These are phyloP conservation scores for Camelina laxa DNA, from an alignment of 345 rosid species.

Conservation along the genomic window DNA sequence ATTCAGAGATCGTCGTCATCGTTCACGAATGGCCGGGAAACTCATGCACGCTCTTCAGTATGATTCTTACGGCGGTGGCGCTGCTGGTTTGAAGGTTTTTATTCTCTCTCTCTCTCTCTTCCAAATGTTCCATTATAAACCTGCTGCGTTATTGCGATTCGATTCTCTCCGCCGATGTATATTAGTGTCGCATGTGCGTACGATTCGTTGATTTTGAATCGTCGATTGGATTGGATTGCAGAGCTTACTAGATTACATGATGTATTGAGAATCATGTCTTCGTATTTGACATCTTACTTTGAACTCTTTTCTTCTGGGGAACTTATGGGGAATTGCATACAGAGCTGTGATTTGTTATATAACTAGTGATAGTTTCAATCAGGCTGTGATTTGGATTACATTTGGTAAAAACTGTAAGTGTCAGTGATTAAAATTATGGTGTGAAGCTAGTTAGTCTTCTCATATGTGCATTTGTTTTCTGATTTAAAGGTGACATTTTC, in stretches of 20 bases:
- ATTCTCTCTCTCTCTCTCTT: not conserved
- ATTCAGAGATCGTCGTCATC: not conserved
- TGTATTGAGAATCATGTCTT: not conserved
- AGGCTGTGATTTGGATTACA: not conserved
- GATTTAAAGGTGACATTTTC: not conserved
- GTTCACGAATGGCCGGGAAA: constrained; percentile 46
- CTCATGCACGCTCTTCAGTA: constrained; percentile 58
- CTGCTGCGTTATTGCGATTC: not conserved
- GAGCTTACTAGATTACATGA: not conserved
- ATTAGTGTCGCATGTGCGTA: too few species aligned
- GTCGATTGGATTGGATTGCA: not conserved
- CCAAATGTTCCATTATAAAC: not conserved
- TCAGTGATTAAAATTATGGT: not conserved
- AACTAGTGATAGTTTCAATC: not conserved
- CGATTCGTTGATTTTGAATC: not conserved
- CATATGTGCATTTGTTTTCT: not conserved
- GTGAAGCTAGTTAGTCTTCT: not conserved
- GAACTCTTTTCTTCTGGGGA: not conserved
- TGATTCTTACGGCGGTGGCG: constrained; percentile 54
- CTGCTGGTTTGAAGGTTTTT: constrained; percentile 48
- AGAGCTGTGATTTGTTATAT: not conserved
- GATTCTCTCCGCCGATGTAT: not conserved
- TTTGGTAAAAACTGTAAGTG: not conserved
- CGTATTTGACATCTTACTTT: not conserved
- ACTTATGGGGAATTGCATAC: not conserved